Percentiles rank a stretch among this genome's conserved stretches.
Evolutionary conservation across 768 basidiomycete genomes (phyloP).

Genomic region (Phanerodontia chrysosporium): DNA sequence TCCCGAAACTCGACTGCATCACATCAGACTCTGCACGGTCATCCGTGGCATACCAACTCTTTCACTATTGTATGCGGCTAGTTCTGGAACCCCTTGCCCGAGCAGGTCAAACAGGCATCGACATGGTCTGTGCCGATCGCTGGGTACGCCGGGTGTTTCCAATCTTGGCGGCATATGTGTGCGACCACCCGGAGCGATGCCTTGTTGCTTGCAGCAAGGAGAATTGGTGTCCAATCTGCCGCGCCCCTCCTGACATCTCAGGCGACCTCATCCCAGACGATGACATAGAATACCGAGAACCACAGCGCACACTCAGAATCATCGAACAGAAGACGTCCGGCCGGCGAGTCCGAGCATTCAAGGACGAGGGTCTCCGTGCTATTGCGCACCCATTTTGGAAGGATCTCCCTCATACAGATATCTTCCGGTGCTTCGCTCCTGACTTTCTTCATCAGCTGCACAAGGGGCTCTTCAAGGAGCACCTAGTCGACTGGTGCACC

Average conservation of each 20-base stretch:
- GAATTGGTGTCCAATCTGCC: slow-evolving; percentile 17
- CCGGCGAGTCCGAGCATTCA: background rate
- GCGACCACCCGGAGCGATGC: slow-evolving; percentile 25
- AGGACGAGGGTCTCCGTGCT: background rate
- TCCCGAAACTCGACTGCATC: slow-evolving; percentile 25
- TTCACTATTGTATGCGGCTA: slow-evolving; percentile 18
- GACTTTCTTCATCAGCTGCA: slow-evolving; percentile 8
- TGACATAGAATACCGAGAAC: background rate
- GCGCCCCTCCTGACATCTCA: background rate
- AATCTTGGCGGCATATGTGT: slow-evolving; percentile 19
- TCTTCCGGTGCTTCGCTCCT: background rate
- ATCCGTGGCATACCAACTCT: slow-evolving; percentile 16
- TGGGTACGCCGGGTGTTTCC: slow-evolving; percentile 14
- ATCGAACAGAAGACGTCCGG: background rate
- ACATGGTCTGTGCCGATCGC: slow-evolving; percentile 20
- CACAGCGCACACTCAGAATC: background rate
- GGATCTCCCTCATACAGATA: background rate
- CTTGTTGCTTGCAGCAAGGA: slow-evolving; percentile 17
- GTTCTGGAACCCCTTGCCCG: slow-evolving; percentile 16
- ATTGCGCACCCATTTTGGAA: slow-evolving; percentile 2
- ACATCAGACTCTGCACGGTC: slow-evolving; percentile 4
- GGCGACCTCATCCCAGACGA: slow-evolving; percentile 10
- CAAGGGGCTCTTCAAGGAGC: slow-evolving; percentile 9
- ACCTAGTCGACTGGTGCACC: background rate
- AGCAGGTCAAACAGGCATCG: slow-evolving; percentile 17